phyloP scores from a whole-genome alignment of 2,329 filamentous ascomycete species.

The Dothistroma septosporum region DNA sequence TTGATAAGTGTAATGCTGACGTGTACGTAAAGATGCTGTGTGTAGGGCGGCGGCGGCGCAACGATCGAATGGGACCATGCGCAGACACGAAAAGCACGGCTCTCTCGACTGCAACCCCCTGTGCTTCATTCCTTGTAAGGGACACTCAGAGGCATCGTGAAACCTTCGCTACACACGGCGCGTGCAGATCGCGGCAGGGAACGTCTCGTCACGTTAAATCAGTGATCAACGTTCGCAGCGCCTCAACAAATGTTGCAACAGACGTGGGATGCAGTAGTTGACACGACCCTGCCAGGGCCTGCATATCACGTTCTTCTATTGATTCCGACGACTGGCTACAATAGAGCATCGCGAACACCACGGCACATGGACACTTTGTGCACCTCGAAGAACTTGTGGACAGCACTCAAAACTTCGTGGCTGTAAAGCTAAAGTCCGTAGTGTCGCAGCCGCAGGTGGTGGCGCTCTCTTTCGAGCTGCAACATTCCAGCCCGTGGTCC shows the following conservation, averaged over 20 bases:
- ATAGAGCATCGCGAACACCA: not conserved
- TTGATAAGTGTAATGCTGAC: slow-evolving; percentile 3
- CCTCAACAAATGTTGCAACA: not conserved
- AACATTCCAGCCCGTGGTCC: not conserved
- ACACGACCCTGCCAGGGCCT: not conserved
- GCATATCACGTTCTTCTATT: not conserved
- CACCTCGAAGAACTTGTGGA: too few species aligned
- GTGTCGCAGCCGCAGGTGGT: not conserved
- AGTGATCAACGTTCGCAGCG: not conserved
- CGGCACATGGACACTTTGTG: too few species aligned
- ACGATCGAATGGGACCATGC: too few species aligned
- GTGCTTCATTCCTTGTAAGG: too few species aligned
- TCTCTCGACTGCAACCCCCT: too few species aligned
- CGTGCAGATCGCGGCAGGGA: too few species aligned
- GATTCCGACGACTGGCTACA: not conserved
- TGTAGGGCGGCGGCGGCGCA: too few species aligned
- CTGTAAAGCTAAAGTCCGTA: not conserved
- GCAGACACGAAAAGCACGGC: too few species aligned
- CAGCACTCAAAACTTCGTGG: not conserved
- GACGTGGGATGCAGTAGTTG: not conserved
- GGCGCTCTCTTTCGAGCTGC: not conserved
- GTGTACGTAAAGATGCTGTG: not conserved
- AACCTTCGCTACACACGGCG: too few species aligned
- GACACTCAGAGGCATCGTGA: too few species aligned
- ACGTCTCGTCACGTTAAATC: not conserved